These are phyloP conservation scores for Aegilops sharonensis DNA, from an alignment of 176 grass and related monocot genomes.

Conservation along the genomic window DNA sequence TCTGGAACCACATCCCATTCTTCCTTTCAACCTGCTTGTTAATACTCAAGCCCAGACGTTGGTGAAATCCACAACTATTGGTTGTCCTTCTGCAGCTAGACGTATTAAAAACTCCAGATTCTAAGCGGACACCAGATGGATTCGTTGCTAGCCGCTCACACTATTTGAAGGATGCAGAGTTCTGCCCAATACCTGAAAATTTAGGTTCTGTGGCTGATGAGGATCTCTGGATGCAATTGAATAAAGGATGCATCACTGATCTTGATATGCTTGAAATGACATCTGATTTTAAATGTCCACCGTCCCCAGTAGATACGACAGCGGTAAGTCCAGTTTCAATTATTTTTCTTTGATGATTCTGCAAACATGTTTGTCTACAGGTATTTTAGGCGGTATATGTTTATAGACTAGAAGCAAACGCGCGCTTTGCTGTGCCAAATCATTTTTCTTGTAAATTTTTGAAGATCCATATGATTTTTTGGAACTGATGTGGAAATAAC, in stretches of 20 bases:
- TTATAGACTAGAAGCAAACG: neutral
- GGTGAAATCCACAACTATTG: neutral
- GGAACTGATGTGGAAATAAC: too few species aligned
- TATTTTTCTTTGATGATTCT: neutral
- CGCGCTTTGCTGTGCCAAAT: neutral
- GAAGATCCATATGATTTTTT: too few species aligned
- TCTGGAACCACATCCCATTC: neutral
- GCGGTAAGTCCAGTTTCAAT: constrained; percentile 37
- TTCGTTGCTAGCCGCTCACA: constrained; percentile 57
- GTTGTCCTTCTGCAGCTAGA: constrained; percentile 38
- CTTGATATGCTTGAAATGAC: constrained; percentile 81
- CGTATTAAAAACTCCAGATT: constrained; percentile 73
- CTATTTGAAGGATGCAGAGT: constrained; percentile 53
- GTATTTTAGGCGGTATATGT: neutral
- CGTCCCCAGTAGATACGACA: constrained; percentile 30
- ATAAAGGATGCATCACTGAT: constrained; percentile 77
- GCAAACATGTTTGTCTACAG: neutral
- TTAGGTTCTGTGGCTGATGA: constrained; percentile 55
- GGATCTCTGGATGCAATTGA: constrained; percentile 72
- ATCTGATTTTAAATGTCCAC: constrained; percentile 40
- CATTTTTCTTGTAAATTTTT: too few species aligned
- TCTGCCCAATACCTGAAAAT: constrained; percentile 65
- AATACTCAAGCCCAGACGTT: neutral
- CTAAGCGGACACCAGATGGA: constrained; percentile 38
- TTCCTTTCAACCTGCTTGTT: neutral